Conservation (phyloP, 495 filamentous ascomycete genomes). For the Terfezia boudieri region DNA sequence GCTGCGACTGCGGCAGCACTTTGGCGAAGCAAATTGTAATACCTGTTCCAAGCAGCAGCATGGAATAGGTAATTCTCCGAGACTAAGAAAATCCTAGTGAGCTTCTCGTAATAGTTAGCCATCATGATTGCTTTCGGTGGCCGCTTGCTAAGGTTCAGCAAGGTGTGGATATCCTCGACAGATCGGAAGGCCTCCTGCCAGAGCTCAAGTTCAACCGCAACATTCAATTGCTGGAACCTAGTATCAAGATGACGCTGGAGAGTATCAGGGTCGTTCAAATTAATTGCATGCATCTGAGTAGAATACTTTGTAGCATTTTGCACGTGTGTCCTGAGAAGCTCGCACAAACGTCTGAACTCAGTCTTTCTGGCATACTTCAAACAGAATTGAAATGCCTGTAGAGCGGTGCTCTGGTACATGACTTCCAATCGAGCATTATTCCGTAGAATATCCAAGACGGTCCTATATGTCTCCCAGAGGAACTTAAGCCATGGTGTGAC, state of each 20-base stretch:
- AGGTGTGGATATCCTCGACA: slow-evolving; percentile 97
- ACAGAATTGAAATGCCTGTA: slow-evolving; percentile 97
- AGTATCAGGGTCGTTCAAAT: slow-evolving; percentile 91
- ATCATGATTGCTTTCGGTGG: slow-evolving; percentile 99
- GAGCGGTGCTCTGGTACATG: slow-evolving; percentile 93
- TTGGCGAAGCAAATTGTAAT: slow-evolving; percentile 86
- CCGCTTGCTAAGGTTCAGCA: slow-evolving; percentile 94
- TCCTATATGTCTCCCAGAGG: slow-evolving; percentile 98
- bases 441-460: slow-evolving; percentile 89
- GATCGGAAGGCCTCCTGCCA: slow-evolving; percentile 99
- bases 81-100: slow-evolving; percentile 93
- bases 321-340: slow-evolving; percentile 93
- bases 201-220: slow-evolving; percentile 88
- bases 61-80: slow-evolving; percentile 99
- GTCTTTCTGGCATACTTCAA: slow-evolving; percentile 96
- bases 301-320: slow-evolving; percentile 99
- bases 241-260: slow-evolving; percentile 93
- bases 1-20: slow-evolving; percentile 67
- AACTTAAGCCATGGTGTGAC: slow-evolving; percentile 99
- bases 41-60: slow-evolving; percentile 86
- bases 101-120: slow-evolving; percentile 99
- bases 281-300: slow-evolving; percentile 96
- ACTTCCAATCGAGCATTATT: slow-evolving; percentile 96
- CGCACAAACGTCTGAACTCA: slow-evolving; percentile 93
- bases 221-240: slow-evolving; percentile 93